Base-by-base conservation (phyloP, 352 stramenopile species). In the Pythium grandisporangium region DNA sequence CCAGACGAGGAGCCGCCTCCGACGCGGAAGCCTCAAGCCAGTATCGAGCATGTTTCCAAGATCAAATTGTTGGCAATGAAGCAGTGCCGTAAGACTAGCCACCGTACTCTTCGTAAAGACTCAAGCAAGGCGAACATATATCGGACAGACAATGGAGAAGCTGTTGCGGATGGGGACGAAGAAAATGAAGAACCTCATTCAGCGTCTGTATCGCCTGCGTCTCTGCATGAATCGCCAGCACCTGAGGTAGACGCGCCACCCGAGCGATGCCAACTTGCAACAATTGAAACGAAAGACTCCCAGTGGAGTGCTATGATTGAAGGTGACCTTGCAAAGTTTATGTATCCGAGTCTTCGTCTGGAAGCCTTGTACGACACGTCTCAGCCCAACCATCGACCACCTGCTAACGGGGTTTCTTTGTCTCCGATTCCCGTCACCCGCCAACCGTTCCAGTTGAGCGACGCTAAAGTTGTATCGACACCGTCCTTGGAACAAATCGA, bases 321-420 rank as follows among this genome's bases (percentile, higher is more conserved):
- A 3, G 69, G 70, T 21, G 51, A 83, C 42, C 62, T 85, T 4
- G 72, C 83, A 26, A 72, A 70, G 40, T 83, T 85, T 58, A 83
- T 85, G 72, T 85, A 83, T 41, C 72, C 72, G 5, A 83, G 69
- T 56, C 49, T 85, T 20, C 58, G 67, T 0, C 55, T 85, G 14
- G 72, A 85, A 27, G 43, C 46, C 1, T 17, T 82, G 19, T 85
- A 82, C 30, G 21, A 51, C 4, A 44, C 53, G 14, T 27, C 45
- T 3, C 3, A 33, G 1, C 20, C 35, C 14, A 39, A 17, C 6
- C n/a, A n/a, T n/a, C n/a, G n/a, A n/a, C n/a, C n/a, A n/a, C n/a
- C n/a, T n/a, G n/a, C n/a, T n/a, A n/a, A n/a, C n/a, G n/a, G n/a
- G n/a, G n/a, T n/a, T n/a, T n/a, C n/a, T n/a, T n/a, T n/a, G n/a